Evolutionary conservation across 768 basidiomycete species (phyloP).

Genomic region (Lentinula sp.): DNA sequence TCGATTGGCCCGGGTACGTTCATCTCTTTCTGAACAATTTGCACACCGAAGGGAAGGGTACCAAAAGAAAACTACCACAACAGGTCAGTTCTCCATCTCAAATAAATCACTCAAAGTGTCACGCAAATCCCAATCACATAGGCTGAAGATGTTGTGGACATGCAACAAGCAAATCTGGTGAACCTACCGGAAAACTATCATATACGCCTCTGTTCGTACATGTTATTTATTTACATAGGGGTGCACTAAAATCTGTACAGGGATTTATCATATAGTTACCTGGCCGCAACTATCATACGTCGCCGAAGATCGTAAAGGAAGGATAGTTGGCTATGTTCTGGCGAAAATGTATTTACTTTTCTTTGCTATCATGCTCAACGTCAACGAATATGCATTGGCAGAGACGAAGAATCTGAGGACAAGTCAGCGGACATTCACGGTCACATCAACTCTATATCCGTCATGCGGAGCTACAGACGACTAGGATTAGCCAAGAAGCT

Average conservation of each 20-base stretch:
- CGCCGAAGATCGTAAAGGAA: constrained; percentile 83
- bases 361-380: neutral
- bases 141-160: constrained; percentile 84
- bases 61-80: neutral
- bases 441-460: constrained; percentile 96
- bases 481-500: constrained; percentile 90
- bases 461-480: constrained; percentile 84
- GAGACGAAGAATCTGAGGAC: constrained; percentile 38
- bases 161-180: constrained; percentile 92
- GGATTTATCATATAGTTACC: constrained; percentile 84
- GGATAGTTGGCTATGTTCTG: constrained; percentile 93
- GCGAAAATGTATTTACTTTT: constrained; percentile 74
- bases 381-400: constrained; percentile 4
- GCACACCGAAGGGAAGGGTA: constrained; percentile 1
- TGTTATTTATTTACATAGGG: neutral
- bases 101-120: neutral
- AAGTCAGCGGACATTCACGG: constrained; percentile 68
- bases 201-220: constrained; percentile 64
- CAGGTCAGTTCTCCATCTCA: constrained; percentile 1
- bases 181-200: constrained; percentile 92
- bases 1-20: constrained; percentile 36
- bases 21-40: constrained; percentile 8
- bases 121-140: constrained; percentile 24
- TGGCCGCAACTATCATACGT: constrained; percentile 95
- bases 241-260: constrained; percentile 28